Base-by-base conservation (phyloP, 1,139 yeast genomes). In the Scheffersomyces quercinus region DNA sequence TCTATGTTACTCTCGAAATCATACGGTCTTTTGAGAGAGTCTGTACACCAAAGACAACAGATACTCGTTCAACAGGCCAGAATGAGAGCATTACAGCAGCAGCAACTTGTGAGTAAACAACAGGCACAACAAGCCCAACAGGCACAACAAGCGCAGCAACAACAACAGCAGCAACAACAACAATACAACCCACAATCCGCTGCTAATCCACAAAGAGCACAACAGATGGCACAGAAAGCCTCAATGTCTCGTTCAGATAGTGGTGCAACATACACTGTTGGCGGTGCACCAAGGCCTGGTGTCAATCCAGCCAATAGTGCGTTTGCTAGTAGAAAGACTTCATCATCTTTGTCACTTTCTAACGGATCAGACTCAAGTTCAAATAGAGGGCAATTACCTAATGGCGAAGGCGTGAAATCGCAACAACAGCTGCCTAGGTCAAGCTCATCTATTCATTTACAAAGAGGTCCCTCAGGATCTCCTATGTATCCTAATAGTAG, bases 1-100 rank as follows among this genome's bases (percentile, higher is more conserved):
- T 83, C 96, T 4, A 89, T 90, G 97, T 67, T 91, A 36, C 73
- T 90, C 38, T 83, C 95, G 4, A 91, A 91, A 63, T 85, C 97
- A 0, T 88, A 87, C 59, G 97, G 86, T 40, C 66, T 84, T 65
- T 63, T 77, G 68, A 60, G 81, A 40, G 82, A 76, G 52, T 73
- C 79, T 9, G 81, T 59, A 60, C 77, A 73, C 49, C 78, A 73
- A 53, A 64, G 74, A 42, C 76, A 70, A 56, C 78, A 71, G 48
- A 59, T 64, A 15, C 65, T 63, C 49, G 59, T 73, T 29, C 77
- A 73, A 48, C 72, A 77, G 60, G 73, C 78, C 36, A 62, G 79
- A 59, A 62, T 70, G 65, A 59, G 80, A 42, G 70, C 78, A 5
- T 59, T 75, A 39, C 80, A 73, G 42, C 75, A 69, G 48, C 75